Percentiles rank a stretch among this genome's conserved stretches.
These are phyloP conservation scores for Morella rubra DNA, from an alignment of 306 rosid species.

Conservation along the genomic window DNA sequence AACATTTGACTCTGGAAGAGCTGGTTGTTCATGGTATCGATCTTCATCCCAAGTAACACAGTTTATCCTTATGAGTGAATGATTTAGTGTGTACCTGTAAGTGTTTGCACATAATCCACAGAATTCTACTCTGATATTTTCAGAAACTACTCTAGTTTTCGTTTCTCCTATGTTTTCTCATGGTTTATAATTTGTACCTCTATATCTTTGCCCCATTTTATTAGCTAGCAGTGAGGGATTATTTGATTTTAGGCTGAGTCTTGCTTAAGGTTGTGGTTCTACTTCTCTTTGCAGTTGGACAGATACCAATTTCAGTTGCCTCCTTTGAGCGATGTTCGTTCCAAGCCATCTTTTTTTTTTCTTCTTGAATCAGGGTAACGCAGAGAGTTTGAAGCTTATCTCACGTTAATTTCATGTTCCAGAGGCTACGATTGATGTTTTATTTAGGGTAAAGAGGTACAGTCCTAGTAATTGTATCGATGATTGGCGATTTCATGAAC, in stretches of 20 bases:
- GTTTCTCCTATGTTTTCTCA: slow-evolving; percentile 5
- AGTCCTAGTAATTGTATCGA: neutral
- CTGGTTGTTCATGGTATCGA: neutral
- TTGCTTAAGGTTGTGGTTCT: neutral
- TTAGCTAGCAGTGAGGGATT: too few species aligned
- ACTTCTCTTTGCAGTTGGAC: neutral
- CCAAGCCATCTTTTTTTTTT: neutral
- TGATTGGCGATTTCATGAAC: too few species aligned
- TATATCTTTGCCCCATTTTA: slow-evolving; percentile 1
- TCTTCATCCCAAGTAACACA: slow-evolving; percentile 6
- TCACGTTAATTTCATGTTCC: neutral
- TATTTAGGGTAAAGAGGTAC: neutral
- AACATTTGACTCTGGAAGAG: slow-evolving; percentile 3
- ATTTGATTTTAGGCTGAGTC: too few species aligned
- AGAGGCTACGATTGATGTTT: neutral
- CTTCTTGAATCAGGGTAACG: neutral
- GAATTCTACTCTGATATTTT: slow-evolving; percentile 11
- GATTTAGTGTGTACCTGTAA: slow-evolving; percentile 5
- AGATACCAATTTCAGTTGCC: neutral
- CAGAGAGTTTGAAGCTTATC: neutral
- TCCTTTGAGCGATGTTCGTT: slow-evolving; percentile 3
- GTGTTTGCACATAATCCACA: slow-evolving; percentile 24
- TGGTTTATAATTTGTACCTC: neutral
- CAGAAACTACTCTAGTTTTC: slow-evolving; percentile 14
- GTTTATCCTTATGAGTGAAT: slow-evolving; percentile 17